Base-by-base conservation (phyloP, 78 protist genomes). In the slime mould (Dictyostelium discoideum) region DNA sequence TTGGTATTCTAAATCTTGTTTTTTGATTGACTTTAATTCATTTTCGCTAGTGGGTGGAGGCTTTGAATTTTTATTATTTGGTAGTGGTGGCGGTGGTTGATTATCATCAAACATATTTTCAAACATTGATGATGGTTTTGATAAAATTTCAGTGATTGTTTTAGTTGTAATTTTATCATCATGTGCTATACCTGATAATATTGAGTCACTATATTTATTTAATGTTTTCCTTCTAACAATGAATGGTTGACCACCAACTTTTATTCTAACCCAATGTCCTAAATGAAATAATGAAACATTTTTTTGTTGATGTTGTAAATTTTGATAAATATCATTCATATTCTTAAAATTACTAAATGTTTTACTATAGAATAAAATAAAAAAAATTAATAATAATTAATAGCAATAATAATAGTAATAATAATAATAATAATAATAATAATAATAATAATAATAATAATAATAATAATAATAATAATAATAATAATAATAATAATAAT, bases 241-340 rank as follows among this genome's bases (percentile, higher is more conserved):
- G 40, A 57, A 90, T 13, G 94, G 94, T 22, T 13, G 24, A 4
- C 94, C 94, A 20, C 94, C 94, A 1, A 90, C 94, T 50, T 82
- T 90, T 69, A 90, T 48, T 69, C 85, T 80, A 11, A 90, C 84
- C 94, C 94, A 90, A 90, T 90, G 94, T 4, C 94, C 94, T 50
- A 90, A 73, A 90, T 90, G 94, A 82, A 69, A 90, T 11, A 90
- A 13, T 10, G 87, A 39, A 48, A 90, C 94, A 82, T 90, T 90
- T 54, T 90, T 90, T 82, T 90, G 94, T 72, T 46, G 39, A 14
- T 82, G 74, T 37, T 80, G 87, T 4, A 82, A 76, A n/a, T 82
- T 74, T 42, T 82, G 83, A 72, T 82, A 90, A 6, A 90, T 26
- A 72, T 90, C 94, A 72, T 78, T 78, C 48, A 90, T 48, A 81